Evolutionary conservation across 345 rosid genomes (phyloP).

Genomic region (Geranium rotundifolium): DNA sequence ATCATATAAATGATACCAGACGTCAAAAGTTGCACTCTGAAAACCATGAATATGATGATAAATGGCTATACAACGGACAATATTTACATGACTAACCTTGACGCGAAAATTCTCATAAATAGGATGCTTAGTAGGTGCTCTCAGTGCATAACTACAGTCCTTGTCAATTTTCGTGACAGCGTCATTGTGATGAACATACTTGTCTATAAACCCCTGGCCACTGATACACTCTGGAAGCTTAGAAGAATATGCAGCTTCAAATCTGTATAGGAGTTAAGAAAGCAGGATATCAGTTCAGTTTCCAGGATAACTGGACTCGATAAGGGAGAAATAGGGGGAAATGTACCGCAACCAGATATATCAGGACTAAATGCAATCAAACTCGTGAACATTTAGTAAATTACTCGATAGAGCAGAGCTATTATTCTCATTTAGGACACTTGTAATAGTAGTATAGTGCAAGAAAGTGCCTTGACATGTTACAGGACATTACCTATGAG

Average conservation of each 20-base stretch:
- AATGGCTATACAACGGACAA: not conserved
- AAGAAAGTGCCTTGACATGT: not conserved
- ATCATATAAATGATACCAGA: not conserved
- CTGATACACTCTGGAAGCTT: conserved; percentile 58
- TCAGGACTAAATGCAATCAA: too few relatives aligned
- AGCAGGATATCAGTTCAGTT: not conserved
- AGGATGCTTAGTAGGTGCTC: conserved; percentile 72
- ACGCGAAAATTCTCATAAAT: conserved; percentile 89
- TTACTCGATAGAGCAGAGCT: too few relatives aligned
- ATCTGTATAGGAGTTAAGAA: conserved; percentile 28
- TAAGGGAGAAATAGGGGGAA: not conserved
- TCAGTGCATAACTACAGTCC: conserved; percentile 55
- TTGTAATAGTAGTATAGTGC: not conserved
- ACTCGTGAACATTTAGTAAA: too few relatives aligned
- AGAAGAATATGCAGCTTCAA: conserved; percentile 66
- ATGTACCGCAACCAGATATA: not conserved
- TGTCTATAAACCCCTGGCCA: conserved; percentile 59
- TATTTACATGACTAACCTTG: conserved; percentile 31
- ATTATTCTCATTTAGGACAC: not conserved
- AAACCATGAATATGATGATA: not conserved
- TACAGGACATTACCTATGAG: conserved; percentile 58
- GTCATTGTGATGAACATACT: conserved; percentile 67
- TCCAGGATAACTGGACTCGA: not conserved
- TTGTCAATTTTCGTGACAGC: conserved; percentile 70
- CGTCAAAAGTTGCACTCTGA: not conserved